phyloP scores from a whole-genome alignment of 176 grass and related monocot species.

The Triticum urartu region DNA sequence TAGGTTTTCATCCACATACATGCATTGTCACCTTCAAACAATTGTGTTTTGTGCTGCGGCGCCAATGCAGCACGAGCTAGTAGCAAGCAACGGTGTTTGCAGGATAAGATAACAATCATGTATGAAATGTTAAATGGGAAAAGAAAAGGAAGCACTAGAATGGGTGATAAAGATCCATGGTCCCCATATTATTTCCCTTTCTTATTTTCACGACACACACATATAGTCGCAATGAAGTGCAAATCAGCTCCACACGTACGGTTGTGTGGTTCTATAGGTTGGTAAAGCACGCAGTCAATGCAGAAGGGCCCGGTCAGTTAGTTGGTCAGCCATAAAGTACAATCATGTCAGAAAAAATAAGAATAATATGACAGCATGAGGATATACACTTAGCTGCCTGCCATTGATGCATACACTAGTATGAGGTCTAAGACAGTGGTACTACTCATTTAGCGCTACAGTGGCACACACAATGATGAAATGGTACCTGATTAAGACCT shows the following conservation, averaged over 20 bases:
- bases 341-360: slow-evolving; percentile 32
- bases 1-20: neutral
- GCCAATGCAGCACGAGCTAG: slow-evolving; percentile 1
- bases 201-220: slow-evolving; percentile 33
- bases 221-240: slow-evolving; percentile 39
- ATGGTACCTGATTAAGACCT: slow-evolving; percentile 32
- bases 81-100: neutral
- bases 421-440: slow-evolving; percentile 27
- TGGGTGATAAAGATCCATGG: slow-evolving; percentile 33
- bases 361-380: slow-evolving; percentile 10
- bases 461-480: slow-evolving; percentile 21
- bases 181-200: slow-evolving; percentile 37
- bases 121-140: slow-evolving; percentile 21
- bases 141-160: slow-evolving; percentile 17
- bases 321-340: slow-evolving; percentile 64
- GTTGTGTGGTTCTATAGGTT: slow-evolving; percentile 45
- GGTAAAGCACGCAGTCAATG: slow-evolving; percentile 58
- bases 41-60: neutral
- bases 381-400: slow-evolving; percentile 30
- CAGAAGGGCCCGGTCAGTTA: slow-evolving; percentile 39
- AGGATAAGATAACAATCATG: slow-evolving; percentile 16
- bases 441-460: slow-evolving; percentile 29
- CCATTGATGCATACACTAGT: slow-evolving; percentile 24
- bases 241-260: slow-evolving; percentile 41
- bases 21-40: slow-evolving; percentile 3